A percentile compares a stretch with the other conserved stretches of the same genome.
Conservation (phyloP, 2,329 filamentous ascomycete genomes). For the Diaporthe nobilis region DNA sequence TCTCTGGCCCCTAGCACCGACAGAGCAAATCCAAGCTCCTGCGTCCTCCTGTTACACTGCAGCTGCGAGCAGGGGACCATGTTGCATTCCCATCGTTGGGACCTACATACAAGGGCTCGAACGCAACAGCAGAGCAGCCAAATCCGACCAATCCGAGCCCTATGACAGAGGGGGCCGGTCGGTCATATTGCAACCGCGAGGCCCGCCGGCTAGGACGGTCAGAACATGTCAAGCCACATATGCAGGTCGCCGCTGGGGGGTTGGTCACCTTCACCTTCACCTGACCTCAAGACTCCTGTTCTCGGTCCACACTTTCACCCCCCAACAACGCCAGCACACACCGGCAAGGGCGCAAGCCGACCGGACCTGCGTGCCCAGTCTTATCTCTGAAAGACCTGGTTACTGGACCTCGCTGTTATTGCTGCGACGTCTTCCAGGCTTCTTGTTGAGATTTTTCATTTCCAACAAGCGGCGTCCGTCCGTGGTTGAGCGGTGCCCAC, state of each 20-base stretch:
- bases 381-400: background rate
- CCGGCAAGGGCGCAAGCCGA: conserved; percentile 23
- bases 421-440: background rate
- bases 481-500: conserved; percentile 1
- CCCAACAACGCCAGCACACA: background rate
- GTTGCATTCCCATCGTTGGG: conserved; percentile 27
- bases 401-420: background rate
- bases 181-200: conserved; percentile 10
- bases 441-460: conserved; percentile 9
- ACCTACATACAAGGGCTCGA: conserved; percentile 12
- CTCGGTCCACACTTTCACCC: conserved; percentile 19
- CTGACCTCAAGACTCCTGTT: conserved; percentile 34
- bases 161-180: conserved; percentile 4
- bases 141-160: conserved; percentile 9
- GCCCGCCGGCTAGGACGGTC: conserved; percentile 14
- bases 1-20: conserved; percentile 3
- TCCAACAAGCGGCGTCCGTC: conserved; percentile 6
- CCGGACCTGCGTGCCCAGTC: background rate
- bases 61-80: conserved; percentile 26
- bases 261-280: conserved; percentile 34
- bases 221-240: conserved; percentile 33
- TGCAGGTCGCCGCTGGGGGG: conserved; percentile 11
- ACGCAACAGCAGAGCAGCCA: conserved; percentile 11
- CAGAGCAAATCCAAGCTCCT: conserved; percentile 19
- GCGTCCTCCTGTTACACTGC: conserved; percentile 35